These are phyloP conservation scores for Penstemon newberryi DNA, from an alignment of 257 asterid species.

Conservation along the genomic window DNA sequence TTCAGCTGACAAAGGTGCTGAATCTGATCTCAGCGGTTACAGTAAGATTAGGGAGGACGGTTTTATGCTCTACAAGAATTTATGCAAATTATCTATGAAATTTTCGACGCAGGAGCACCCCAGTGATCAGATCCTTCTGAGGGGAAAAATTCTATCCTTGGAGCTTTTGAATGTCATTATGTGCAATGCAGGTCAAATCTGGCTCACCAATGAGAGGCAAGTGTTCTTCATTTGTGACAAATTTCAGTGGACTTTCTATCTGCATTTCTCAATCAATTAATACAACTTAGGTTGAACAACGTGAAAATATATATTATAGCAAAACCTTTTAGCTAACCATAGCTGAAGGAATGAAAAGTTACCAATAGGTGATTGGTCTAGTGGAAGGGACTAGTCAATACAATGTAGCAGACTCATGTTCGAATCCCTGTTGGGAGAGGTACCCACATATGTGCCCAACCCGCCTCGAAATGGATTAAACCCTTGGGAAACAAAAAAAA, in stretches of 20 bases:
- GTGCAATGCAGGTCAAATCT: slow-evolving; percentile 84
- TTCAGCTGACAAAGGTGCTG: slow-evolving; percentile 39
- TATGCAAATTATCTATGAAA: slow-evolving; percentile 96
- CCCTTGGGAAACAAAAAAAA: neutral
- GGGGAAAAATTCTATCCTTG: slow-evolving; percentile 88
- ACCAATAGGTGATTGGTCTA: too few species aligned
- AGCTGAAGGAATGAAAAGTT: neutral
- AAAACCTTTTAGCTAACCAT: slow-evolving; percentile 18
- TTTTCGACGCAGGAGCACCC: slow-evolving; percentile 81
- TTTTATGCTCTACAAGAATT: slow-evolving; percentile 81
- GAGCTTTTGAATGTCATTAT: slow-evolving; percentile 92
- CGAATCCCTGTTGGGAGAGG: too few species aligned
- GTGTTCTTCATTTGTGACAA: slow-evolving; percentile 26
- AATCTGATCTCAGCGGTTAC: slow-evolving; percentile 48
- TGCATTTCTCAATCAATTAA: slow-evolving; percentile 18
- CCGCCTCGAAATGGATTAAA: too few species aligned
- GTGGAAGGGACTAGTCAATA: too few species aligned
- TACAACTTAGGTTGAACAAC: slow-evolving; percentile 1
- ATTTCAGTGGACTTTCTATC: slow-evolving; percentile 20
- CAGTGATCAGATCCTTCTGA: slow-evolving; percentile 90
- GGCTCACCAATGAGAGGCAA: slow-evolving; percentile 94
- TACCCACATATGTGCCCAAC: too few species aligned
- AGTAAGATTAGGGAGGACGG: slow-evolving; percentile 91
- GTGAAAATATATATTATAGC: slow-evolving; percentile 2
- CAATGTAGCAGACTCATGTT: too few species aligned